phyloP scores from a whole-genome alignment of 78 protist species.

The Thecamonas trahens region DNA sequence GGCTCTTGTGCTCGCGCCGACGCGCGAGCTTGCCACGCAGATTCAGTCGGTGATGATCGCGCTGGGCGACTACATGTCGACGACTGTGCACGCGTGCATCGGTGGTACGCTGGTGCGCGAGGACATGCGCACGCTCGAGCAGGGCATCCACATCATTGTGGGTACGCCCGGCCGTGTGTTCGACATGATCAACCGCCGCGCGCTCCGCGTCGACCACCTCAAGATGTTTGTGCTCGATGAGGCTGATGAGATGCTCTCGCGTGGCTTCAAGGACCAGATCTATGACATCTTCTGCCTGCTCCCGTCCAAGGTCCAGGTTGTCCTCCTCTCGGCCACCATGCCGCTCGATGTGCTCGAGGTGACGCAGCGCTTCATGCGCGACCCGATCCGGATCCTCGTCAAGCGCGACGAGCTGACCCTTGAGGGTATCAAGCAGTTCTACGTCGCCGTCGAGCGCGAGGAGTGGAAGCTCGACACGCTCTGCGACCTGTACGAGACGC shows the following conservation, averaged over 20 bases:
- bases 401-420: constrained; percentile 87
- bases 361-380: constrained; percentile 92
- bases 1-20: constrained; percentile 96
- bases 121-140: constrained; percentile 73
- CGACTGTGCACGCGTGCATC: constrained; percentile 85
- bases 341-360: constrained; percentile 94
- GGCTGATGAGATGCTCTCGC: constrained; percentile 99
- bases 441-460: constrained; percentile 85
- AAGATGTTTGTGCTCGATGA: constrained; percentile 94
- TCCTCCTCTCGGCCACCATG: constrained; percentile 97
- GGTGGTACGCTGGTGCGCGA: constrained; percentile 95
- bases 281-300: constrained; percentile 92
- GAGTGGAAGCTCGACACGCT: constrained; percentile 97
- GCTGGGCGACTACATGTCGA: constrained; percentile 93
- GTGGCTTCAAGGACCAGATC: constrained; percentile 98
- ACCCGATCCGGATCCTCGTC: constrained; percentile 95
- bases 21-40: constrained; percentile 99
- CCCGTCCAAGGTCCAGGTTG: constrained; percentile 88
- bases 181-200: constrained; percentile 94
- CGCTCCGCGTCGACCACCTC: constrained; percentile 61
- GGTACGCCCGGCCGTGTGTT: constrained; percentile 99
- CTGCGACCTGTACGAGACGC: constrained; percentile 97
- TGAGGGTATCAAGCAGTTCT: constrained; percentile 97
- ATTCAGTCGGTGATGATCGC: constrained; percentile 75
- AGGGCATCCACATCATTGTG: constrained; percentile 91